Evolutionary conservation across 1,284 basidiomycete genomes (phyloP).

Genomic region (Ceratobasidium sp.): DNA sequence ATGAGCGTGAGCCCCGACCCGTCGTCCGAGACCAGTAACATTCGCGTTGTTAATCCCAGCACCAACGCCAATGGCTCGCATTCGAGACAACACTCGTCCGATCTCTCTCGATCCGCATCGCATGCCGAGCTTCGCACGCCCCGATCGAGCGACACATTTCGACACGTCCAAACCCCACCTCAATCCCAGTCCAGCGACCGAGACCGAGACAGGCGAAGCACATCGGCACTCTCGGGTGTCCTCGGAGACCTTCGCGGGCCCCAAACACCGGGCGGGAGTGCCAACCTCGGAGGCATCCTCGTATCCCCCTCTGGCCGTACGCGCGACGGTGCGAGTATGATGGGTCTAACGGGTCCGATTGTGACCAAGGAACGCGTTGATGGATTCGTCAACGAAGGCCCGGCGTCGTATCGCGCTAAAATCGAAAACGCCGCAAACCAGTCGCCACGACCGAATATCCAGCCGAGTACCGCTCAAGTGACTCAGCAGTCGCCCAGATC

Average conservation of each 20-base stretch:
- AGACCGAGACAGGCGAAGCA: neutral
- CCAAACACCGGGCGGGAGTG: neutral
- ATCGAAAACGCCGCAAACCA: neutral
- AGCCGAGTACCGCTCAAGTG: neutral
- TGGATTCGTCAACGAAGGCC: constrained; percentile 13
- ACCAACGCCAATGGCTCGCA: neutral
- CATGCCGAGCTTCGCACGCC: neutral
- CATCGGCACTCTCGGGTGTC: neutral
- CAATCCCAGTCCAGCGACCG: neutral
- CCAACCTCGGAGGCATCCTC: neutral
- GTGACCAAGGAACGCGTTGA: neutral
- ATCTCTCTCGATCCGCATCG: constrained; percentile 2
- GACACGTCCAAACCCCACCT: neutral
- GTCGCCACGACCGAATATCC: neutral
- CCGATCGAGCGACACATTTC: neutral
- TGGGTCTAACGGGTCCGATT: neutral
- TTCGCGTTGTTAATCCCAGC: neutral
- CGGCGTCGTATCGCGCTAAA: neutral
- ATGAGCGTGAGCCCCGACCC: constrained; percentile 8
- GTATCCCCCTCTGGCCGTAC: constrained; percentile 10
- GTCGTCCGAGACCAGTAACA: neutral
- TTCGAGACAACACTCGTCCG: neutral
- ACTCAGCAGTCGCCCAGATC: too few relatives aligned
- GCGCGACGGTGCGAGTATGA: constrained; percentile 2
- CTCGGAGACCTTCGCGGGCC: too few relatives aligned